Evolutionary conservation across 768 basidiomycete species (phyloP).

Genomic region (Calocybe cyanea): DNA sequence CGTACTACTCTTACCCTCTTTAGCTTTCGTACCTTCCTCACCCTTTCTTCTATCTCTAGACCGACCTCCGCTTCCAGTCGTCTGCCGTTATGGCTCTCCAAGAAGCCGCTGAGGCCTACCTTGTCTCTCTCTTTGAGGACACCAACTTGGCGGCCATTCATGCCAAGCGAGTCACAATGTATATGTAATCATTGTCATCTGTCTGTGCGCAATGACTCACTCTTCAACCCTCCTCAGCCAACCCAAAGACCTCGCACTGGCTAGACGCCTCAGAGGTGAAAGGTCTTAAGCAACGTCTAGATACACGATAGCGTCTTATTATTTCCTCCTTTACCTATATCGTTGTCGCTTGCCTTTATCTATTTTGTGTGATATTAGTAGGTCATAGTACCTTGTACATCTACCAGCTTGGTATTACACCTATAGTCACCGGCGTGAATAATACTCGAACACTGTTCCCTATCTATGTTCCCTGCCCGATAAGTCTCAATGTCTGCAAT

Average conservation of each 20-base stretch:
- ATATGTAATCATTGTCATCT: slow-evolving; percentile 20
- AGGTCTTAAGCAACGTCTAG: slow-evolving; percentile 52
- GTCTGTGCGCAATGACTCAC: slow-evolving; percentile 16
- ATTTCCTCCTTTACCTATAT: slow-evolving; percentile 3
- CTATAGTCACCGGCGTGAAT: slow-evolving; percentile 4
- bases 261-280: slow-evolving; percentile 83
- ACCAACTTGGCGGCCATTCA: slow-evolving; percentile 91
- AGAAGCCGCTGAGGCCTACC: slow-evolving; percentile 89
- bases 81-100: slow-evolving; percentile 93
- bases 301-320: neutral
- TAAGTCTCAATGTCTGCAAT: too few species aligned
- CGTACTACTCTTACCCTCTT: slow-evolving; percentile 10
- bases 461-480: too few species aligned
- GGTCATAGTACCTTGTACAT: slow-evolving; percentile 14
- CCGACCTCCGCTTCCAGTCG: slow-evolving; percentile 92
- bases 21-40: slow-evolving; percentile 2
- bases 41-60: slow-evolving; percentile 39
- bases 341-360: slow-evolving; percentile 6
- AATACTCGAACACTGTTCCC: slow-evolving; percentile 7
- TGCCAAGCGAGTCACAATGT: slow-evolving; percentile 77
- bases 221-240: slow-evolving; percentile 38
- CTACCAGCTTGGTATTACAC: slow-evolving; percentile 11
- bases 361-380: slow-evolving; percentile 15
- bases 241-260: slow-evolving; percentile 87
- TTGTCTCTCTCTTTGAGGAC: slow-evolving; percentile 83